Evolutionary conservation across 805 yeast species (phyloP).

Genomic region (Nakazawaea ishiwadae): DNA sequence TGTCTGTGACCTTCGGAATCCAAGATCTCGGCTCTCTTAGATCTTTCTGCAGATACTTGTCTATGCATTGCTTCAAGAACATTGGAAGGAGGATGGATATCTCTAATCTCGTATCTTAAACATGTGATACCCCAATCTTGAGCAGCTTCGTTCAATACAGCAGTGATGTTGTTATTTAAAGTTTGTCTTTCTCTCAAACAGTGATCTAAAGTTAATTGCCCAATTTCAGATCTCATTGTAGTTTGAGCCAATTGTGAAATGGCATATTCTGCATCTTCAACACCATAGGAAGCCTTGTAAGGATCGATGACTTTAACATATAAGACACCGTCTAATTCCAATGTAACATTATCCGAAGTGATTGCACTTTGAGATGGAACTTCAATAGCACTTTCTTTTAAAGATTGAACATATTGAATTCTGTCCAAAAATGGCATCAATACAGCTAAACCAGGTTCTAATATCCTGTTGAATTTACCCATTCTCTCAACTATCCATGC

Average conservation of each 20-base stretch:
- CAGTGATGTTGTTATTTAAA: constrained; percentile 67
- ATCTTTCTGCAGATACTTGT: constrained; percentile 82
- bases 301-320: constrained; percentile 77
- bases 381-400: constrained; percentile 82
- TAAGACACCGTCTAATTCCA: constrained; percentile 81
- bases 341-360: constrained; percentile 79
- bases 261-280: constrained; percentile 84
- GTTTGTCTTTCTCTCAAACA: constrained; percentile 74
- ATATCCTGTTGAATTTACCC: constrained; percentile 72
- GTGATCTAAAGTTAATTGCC: constrained; percentile 73
- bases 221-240: constrained; percentile 87
- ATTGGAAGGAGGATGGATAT: constrained; percentile 81
- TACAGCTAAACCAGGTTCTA: constrained; percentile 75
- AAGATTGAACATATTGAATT: constrained; percentile 75
- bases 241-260: constrained; percentile 84
- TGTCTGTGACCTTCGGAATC: constrained; percentile 84
- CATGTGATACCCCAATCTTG: constrained; percentile 82
- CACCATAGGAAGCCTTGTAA: constrained; percentile 82
- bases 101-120: constrained; percentile 80
- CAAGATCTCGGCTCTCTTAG: constrained; percentile 81
- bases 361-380: constrained; percentile 82
- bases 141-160: constrained; percentile 82
- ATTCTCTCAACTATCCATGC: constrained; percentile 90
- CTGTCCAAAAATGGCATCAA: constrained; percentile 69
- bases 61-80: constrained; percentile 90